Conservation (phyloP, 192 early-diverging fungal species). For the Coemansia sp. region DNA sequence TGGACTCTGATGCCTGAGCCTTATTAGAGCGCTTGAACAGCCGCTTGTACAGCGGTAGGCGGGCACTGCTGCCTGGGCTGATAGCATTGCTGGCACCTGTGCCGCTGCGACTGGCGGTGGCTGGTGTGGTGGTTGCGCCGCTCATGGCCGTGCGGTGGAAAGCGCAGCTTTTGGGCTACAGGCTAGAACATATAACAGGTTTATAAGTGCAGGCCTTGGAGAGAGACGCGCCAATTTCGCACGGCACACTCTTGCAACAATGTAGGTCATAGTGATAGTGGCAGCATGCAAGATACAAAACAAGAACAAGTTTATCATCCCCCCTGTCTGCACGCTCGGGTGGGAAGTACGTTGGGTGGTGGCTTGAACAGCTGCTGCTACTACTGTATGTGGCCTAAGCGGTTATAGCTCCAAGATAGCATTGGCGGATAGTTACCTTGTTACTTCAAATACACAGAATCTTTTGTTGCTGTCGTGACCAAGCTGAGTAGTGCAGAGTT, state of each 20-base stretch:
- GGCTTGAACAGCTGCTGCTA: neutral
- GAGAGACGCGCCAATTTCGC: neutral
- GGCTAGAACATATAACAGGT: neutral
- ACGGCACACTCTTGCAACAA: constrained; percentile 3
- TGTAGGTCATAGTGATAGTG: neutral
- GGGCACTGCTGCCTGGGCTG: constrained; percentile 10
- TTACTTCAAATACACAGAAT: neutral
- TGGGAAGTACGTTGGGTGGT: neutral
- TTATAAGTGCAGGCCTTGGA: neutral
- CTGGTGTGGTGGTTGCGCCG: constrained; percentile 2
- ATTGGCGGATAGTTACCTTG: neutral
- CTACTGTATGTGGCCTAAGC: neutral
- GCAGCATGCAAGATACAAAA: neutral
- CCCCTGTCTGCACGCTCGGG: neutral
- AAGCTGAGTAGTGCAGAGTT: neutral
- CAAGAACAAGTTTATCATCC: neutral
- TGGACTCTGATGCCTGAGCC: constrained; percentile 10
- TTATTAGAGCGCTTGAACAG: constrained; percentile 16
- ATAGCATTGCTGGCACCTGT: neutral
- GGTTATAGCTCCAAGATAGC: neutral
- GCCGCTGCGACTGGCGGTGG: neutral
- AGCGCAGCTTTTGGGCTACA: neutral
- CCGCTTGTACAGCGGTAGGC: constrained; percentile 23
- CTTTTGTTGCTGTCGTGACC: neutral
- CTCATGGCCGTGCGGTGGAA: constrained; percentile 1